Conservation (phyloP, 2,329 filamentous ascomycete species). For the Rugonectria rugulosa region DNA sequence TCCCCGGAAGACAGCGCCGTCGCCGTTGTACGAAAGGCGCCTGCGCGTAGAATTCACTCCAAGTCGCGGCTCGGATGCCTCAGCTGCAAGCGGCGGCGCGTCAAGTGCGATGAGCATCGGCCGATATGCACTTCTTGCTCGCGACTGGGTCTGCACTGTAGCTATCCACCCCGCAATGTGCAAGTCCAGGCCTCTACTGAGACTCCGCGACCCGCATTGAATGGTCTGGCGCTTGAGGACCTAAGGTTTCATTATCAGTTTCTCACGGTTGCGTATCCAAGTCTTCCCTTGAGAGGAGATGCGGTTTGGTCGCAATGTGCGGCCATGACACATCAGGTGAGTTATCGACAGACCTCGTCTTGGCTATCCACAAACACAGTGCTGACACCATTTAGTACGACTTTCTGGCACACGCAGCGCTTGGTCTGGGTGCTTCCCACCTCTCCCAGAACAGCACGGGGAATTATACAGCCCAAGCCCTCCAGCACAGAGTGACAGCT, state of each 20-base stretch:
- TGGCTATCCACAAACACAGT: background rate
- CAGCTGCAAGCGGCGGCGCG: slow-evolving; percentile 42
- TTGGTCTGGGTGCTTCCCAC: slow-evolving; percentile 49
- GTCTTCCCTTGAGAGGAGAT: slow-evolving; percentile 43
- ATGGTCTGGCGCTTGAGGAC: slow-evolving; percentile 50
- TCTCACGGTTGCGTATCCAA: slow-evolving; percentile 50
- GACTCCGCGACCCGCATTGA: slow-evolving; percentile 19
- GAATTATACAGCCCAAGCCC: slow-evolving; percentile 40
- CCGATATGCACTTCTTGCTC: slow-evolving; percentile 42
- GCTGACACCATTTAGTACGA: slow-evolving; percentile 40
- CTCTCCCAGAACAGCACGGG: slow-evolving; percentile 40
- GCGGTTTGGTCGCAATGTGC: slow-evolving; percentile 45
- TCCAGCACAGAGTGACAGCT: slow-evolving; percentile 46
- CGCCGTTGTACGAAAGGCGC: background rate
- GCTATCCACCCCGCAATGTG: slow-evolving; percentile 38
- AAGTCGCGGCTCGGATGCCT: slow-evolving; percentile 44
- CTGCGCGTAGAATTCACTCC: slow-evolving; percentile 30
- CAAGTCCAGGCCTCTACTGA: slow-evolving; percentile 6
- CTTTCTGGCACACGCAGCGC: slow-evolving; percentile 47
- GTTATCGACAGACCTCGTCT: background rate
- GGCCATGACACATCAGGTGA: slow-evolving; percentile 45
- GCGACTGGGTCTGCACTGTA: slow-evolving; percentile 44
- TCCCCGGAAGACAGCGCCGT: slow-evolving; percentile 4
- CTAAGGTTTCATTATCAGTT: slow-evolving; percentile 61
- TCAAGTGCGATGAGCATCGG: slow-evolving; percentile 43